Evolutionary conservation across 2,329 filamentous ascomycete genomes (phyloP).

Genomic region (Apiospora aurea): DNA sequence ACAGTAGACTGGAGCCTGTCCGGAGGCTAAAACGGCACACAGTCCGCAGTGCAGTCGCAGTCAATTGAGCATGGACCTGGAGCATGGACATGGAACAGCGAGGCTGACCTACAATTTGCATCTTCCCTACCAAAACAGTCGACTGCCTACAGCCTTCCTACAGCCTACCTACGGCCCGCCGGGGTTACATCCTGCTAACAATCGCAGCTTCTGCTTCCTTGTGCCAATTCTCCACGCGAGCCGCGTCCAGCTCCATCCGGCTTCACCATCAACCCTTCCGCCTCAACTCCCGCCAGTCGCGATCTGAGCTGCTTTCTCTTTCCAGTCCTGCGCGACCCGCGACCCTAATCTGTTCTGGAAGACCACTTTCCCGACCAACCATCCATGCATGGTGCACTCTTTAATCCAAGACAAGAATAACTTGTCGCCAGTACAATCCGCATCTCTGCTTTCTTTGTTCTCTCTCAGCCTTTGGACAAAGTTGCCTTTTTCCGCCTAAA

Average conservation of each 20-base stretch:
- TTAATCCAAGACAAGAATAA: constrained; percentile 33
- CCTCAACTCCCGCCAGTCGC: constrained; percentile 8
- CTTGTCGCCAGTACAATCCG: constrained; percentile 35
- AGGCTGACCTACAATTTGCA: constrained; percentile 16
- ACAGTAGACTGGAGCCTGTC: neutral
- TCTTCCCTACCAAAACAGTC: neutral
- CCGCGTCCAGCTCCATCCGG: constrained; percentile 19
- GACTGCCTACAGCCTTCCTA: neutral
- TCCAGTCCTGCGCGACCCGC: neutral
- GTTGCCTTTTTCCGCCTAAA: constrained; percentile 31
- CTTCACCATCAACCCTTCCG: constrained; percentile 10
- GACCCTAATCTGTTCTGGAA: neutral
- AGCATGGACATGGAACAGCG: neutral
- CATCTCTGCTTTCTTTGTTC: constrained; percentile 34
- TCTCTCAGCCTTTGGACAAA: constrained; percentile 24
- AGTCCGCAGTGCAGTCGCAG: neutral
- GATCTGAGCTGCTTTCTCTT: neutral
- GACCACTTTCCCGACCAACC: neutral
- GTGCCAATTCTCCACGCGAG: constrained; percentile 14
- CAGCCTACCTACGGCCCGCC: neutral
- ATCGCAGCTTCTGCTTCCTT: constrained; percentile 18
- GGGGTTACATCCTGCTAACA: neutral
- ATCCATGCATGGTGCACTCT: constrained; percentile 31
- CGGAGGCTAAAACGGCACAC: neutral
- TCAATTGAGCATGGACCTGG: neutral